Base-by-base conservation (phyloP, 1,284 basidiomycete species). In the Inonotus obliquus region DNA sequence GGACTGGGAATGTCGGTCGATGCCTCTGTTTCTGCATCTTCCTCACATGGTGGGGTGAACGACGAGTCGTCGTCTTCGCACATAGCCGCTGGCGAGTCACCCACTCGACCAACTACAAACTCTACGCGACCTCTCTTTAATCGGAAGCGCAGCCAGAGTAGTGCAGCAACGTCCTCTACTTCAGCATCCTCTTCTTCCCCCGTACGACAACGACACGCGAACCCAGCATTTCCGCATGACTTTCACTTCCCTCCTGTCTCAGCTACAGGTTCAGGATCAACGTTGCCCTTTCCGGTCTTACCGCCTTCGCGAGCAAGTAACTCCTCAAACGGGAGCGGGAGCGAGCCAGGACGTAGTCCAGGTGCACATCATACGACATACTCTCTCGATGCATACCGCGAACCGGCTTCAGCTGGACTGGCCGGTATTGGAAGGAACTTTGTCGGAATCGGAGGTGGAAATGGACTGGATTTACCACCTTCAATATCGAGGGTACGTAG, bases 21-120 rank as follows among this genome's bases (percentile, higher is more conserved):
- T 14, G 68, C 70, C 17, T 69, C 70, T 0, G 68, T 68, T 2
- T 59, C 68, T 1, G 68, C 65, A 17, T 61, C 68, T 21, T 71
- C 72, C 7, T 44, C 41, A 6, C 41, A 14, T n/a, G 41, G 17
- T 14, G 41, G n/a, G 5, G 35, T 11, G 2, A 69, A 71, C 6
- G 69, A 73, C 9, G 62, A 51, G 4, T 6, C 35, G 13, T 21
- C 54, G 4, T 2, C 10, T 6, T 11, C 41, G n/a, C 41, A 7
- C 11, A 21, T 17, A 14, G 32, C 32, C 4, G 58, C 65, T 6
- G 64, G 69, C 10, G 64, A 63, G 11, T 54, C 64, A 21, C 59
- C 62, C 6, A 37, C 47, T 2, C 57, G 56, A 11, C 38, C 54
- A 35, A 39, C 38, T 2, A 13, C 38, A 9, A 44, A 44, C n/a